phyloP scores from a whole-genome alignment of 805 yeast species.

The Vanderwaltozyma polyspora region DNA sequence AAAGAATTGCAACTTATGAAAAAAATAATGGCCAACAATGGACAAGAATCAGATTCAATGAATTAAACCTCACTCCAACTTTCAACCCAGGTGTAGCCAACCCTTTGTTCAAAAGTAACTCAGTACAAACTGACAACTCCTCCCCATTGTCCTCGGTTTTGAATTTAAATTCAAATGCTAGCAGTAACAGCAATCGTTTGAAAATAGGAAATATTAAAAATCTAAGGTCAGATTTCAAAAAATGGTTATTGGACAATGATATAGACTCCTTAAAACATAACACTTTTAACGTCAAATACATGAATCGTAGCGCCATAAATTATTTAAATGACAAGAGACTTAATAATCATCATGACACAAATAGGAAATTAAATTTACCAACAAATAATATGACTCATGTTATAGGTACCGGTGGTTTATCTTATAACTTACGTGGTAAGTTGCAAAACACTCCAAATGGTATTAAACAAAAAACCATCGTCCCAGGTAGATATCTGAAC shows the following conservation, averaged over 20 bases:
- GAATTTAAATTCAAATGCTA: constrained; percentile 11
- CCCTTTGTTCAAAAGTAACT: constrained; percentile 25
- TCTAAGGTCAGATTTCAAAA: constrained; percentile 41
- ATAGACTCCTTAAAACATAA: constrained; percentile 31
- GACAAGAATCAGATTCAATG: constrained; percentile 57
- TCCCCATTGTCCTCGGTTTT: constrained; percentile 15
- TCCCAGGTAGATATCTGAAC: constrained; percentile 57
- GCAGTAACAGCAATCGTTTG: constrained; percentile 31
- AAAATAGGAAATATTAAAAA: constrained; percentile 10
- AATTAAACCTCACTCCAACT: constrained; percentile 40
- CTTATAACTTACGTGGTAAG: constrained; percentile 60
- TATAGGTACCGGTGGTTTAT: constrained; percentile 68
- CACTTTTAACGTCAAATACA: constrained; percentile 23
- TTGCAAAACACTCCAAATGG: constrained; percentile 65
- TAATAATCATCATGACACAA: constrained; percentile 5
- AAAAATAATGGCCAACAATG: constrained; percentile 44
- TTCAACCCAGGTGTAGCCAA: constrained; percentile 20
- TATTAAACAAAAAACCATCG: constrained; percentile 37
- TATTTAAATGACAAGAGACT: constrained; percentile 27
- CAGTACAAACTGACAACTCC: constrained; percentile 5
- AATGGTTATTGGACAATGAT: constrained; percentile 42
- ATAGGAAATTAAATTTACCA: constrained; percentile 2
- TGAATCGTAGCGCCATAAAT: constrained; percentile 31
- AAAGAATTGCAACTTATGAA: constrained; percentile 62
- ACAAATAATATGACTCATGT: constrained; percentile 18